Evolutionary conservation across 2,329 filamentous ascomycete genomes (phyloP), one percentile per base, ranked within the genome.

Genomic region (Phialophora verrucosa): DNA sequence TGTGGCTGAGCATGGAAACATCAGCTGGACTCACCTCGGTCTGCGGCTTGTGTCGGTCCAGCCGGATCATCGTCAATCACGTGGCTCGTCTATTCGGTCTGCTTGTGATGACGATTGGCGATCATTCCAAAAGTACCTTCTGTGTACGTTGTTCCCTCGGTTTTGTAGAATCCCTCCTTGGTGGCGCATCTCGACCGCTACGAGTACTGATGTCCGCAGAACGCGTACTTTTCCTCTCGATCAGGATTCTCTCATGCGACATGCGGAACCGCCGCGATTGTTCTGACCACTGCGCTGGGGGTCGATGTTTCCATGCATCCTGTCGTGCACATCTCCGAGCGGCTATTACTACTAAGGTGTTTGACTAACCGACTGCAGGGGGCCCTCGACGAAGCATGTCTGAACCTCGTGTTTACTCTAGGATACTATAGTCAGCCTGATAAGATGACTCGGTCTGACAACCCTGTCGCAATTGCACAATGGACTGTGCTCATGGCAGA

Each of bases 301-400:
- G 25, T 20, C 56, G 31, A 6, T 59, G 62, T 64, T 54, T 55
- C n/a, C 42, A 35, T 42, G 59, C 47, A 44, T 38, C 35, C 62
- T 59, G 56, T 55, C 38, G 62, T 64, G 62, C 56, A 60, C 49
- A 54, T 49, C 14, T 59, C 55, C 55, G 32, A 55, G 62, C 62
- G 56, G 32, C 56, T 64, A 62, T 29, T 23, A 32, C 31, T 31
- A 23, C 57, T 44, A 60, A n/a, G 14, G 10, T 35, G 57, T 44
- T 29, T 27, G 8, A 20, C 25, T 20, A 11, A 51, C 25, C 23
- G 17, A 44, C 17, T n/a, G 38, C 38, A 44, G 38, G 38, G 35
- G 38, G 4, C 5, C 38, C 17, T 44, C 17, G 14, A 44, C 17
- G 38, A 44, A 44, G 38, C 14, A 44, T n/a, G 38, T 44, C 38